Evolutionary conservation across 371 early-diverging fungal genomes (phyloP).

Genomic region (Blastocladiella emersonii): DNA sequence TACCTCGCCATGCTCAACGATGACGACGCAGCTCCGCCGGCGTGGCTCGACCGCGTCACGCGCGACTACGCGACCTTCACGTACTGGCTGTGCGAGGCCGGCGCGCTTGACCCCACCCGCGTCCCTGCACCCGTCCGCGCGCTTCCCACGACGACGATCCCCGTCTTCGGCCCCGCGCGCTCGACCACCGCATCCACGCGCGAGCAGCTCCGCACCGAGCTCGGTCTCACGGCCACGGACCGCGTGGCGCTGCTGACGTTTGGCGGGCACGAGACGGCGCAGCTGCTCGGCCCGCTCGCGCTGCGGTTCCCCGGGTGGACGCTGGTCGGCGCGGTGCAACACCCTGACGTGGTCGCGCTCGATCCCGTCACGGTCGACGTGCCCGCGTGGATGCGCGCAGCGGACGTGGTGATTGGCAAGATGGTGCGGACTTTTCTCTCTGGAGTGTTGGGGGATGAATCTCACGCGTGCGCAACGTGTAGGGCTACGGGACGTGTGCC

Average conservation of each 20-base stretch:
- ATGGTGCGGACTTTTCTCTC: not conserved
- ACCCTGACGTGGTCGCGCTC: not conserved
- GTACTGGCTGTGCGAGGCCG: conserved; percentile 7
- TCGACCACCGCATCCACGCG: not conserved
- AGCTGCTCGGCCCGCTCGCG: not conserved
- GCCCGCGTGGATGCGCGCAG: not conserved
- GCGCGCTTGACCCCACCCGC: conserved; percentile 8
- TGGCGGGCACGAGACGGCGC: not conserved
- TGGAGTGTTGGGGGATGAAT: not conserved
- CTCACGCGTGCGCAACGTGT: not conserved
- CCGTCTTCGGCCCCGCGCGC: not conserved
- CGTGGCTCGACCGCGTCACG: not conserved
- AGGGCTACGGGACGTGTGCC: not conserved
- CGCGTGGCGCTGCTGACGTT: not conserved
- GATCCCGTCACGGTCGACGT: not conserved
- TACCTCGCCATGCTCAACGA: not conserved
- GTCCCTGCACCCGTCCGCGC: conserved; percentile 10
- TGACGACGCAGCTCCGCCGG: not conserved
- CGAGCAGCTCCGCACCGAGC: not conserved
- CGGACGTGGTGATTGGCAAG: not conserved
- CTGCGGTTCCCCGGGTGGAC: not conserved
- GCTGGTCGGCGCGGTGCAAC: not conserved
- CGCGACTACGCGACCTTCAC: not conserved
- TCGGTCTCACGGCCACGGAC: not conserved
- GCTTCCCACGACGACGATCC: conserved; percentile 8